These are phyloP conservation scores for Salix koriyanagi DNA, from an alignment of 345 rosid species.

Conservation along the genomic window DNA sequence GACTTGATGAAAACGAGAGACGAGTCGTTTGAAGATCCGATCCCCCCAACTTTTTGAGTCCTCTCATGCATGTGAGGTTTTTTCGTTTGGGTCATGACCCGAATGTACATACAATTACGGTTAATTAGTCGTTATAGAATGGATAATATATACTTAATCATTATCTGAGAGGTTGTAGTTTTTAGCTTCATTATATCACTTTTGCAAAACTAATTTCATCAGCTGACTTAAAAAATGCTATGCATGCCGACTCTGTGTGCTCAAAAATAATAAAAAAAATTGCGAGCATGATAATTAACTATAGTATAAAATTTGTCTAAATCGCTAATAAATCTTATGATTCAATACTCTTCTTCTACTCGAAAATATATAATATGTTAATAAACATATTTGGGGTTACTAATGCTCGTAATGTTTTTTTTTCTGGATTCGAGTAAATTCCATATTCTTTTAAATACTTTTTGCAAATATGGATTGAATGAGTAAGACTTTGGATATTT, in stretches of 20 bases:
- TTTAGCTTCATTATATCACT: neutral
- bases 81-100: neutral
- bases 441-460: no score
- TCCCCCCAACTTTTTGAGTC: neutral
- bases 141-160: no score
- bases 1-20: constrained; percentile 29
- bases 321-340: neutral
- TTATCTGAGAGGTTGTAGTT: neutral
- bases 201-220: neutral
- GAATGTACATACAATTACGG: neutral
- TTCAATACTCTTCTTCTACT: no score
- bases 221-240: neutral
- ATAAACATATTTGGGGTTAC: no score
- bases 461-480: no score
- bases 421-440: no score
- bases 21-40: neutral
- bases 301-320: neutral
- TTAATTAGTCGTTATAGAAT: no score
- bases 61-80: neutral
- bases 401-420: no score
- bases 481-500: no score
- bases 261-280: neutral
- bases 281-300: neutral
- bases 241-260: neutral
- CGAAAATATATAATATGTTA: no score